phyloP scores from a whole-genome alignment of 148 eudicot species.

The Cornus suecica region DNA sequence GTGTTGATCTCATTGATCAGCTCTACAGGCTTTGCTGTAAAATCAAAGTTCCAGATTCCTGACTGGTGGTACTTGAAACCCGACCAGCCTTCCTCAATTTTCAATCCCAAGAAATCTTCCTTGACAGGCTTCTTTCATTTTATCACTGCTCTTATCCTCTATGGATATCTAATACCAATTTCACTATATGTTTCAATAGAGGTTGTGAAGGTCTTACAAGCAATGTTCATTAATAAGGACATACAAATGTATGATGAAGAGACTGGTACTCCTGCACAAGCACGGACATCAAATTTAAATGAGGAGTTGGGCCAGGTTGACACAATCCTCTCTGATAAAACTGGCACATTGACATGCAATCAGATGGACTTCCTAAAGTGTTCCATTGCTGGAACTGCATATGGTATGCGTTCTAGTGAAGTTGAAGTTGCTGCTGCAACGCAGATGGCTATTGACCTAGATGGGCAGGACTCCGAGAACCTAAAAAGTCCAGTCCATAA shows the following conservation, averaged over 20 bases:
- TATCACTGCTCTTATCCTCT: constrained; percentile 82
- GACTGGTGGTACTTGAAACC: constrained; percentile 79
- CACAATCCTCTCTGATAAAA: constrained; percentile 96
- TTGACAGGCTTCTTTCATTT: constrained; percentile 68
- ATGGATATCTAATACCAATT: constrained; percentile 90
- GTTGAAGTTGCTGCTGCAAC: constrained; percentile 89
- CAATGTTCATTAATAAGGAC: constrained; percentile 78
- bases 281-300: constrained; percentile 87
- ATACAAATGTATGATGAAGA: constrained; percentile 85
- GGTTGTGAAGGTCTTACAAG: constrained; percentile 93
- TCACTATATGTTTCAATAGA: constrained; percentile 94
- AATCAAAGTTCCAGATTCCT: constrained; percentile 53
- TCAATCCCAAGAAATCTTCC: constrained; percentile 48
- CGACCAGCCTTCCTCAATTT: constrained; percentile 29
- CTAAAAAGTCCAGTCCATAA: not conserved
- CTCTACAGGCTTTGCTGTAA: constrained; percentile 71
- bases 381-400: constrained; percentile 78
- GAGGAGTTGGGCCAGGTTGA: constrained; percentile 97
- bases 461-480: constrained; percentile 35
- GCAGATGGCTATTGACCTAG: constrained; percentile 76
- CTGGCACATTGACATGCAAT: constrained; percentile 94
- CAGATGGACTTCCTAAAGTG: constrained; percentile 97
- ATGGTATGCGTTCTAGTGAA: constrained; percentile 76
- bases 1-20: constrained; percentile 79
- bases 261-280: constrained; percentile 84